These are phyloP conservation scores for Mycocentrospora acerina DNA, from an alignment of 2,329 filamentous ascomycete species.

Conservation along the genomic window DNA sequence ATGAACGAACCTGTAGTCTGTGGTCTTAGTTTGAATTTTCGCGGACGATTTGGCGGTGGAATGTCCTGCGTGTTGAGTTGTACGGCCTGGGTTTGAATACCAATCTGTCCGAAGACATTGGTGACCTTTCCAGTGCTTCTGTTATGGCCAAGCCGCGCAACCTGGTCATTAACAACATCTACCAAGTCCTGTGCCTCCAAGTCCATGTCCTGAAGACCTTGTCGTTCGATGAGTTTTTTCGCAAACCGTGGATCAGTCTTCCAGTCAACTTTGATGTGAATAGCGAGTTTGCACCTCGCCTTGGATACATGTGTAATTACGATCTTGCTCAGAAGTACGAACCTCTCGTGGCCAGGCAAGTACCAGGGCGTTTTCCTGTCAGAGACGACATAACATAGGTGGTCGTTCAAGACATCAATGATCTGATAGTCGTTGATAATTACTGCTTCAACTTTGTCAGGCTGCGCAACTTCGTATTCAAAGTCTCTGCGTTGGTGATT, in stretches of 20 bases:
- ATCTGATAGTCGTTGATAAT: slow-evolving; percentile 78
- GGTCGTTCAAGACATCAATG: slow-evolving; percentile 66
- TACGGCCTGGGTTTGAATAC: slow-evolving; percentile 65
- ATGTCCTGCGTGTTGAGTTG: slow-evolving; percentile 42
- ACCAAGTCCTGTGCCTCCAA: slow-evolving; percentile 73
- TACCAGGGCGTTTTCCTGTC: slow-evolving; percentile 74
- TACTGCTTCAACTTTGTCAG: slow-evolving; percentile 37
- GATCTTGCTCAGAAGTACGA: slow-evolving; percentile 83
- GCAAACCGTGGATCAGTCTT: slow-evolving; percentile 55
- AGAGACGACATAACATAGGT: slow-evolving; percentile 66
- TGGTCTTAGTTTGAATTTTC: slow-evolving; percentile 49
- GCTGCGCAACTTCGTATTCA: slow-evolving; percentile 70
- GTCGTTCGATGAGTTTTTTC: slow-evolving; percentile 56
- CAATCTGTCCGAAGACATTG: slow-evolving; percentile 75
- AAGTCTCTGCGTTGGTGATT: slow-evolving; percentile 77
- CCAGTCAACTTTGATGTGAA: slow-evolving; percentile 91
- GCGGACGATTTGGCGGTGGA: slow-evolving; percentile 37
- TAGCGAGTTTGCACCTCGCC: slow-evolving; percentile 84
- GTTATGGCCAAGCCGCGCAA: slow-evolving; percentile 71
- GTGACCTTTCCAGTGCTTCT: slow-evolving; percentile 76
- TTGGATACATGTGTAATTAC: slow-evolving; percentile 94
- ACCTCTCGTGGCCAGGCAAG: slow-evolving; percentile 75
- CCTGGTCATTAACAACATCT: slow-evolving; percentile 75
- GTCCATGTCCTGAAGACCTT: slow-evolving; percentile 73
- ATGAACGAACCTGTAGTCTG: slow-evolving; percentile 68